A percentile compares a stretch with the other conserved stretches of the same genome.
Conservation (phyloP, 306 rosid genomes). For the Amphicarpaea edgeworthii region DNA sequence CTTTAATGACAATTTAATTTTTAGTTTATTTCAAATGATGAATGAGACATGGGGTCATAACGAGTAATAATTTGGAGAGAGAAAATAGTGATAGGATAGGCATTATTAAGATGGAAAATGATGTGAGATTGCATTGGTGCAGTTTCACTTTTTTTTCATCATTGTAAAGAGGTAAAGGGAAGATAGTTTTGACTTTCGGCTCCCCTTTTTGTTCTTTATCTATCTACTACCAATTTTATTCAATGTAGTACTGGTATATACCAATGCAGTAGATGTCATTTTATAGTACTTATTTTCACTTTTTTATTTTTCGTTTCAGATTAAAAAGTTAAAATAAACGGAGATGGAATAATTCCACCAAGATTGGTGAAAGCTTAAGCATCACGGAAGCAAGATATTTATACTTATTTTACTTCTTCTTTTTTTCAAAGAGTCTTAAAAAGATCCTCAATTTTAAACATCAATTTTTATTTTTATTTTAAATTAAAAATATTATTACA, state of each 20-base stretch:
- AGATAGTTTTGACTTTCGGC: constrained; percentile 43
- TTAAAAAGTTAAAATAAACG: neutral
- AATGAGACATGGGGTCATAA: no score
- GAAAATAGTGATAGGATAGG: neutral
- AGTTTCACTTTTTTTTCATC: constrained; percentile 29
- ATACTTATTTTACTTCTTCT: neutral
- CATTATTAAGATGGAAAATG: constrained; percentile 29
- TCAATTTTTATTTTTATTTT: no score
- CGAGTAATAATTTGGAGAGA: constrained; percentile 40
- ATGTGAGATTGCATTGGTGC: constrained; percentile 42
- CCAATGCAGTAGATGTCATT: no score
- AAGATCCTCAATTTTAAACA: neutral
- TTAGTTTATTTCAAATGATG: no score
- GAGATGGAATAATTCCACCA: neutral
- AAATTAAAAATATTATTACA: no score
- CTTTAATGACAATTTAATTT: no score
- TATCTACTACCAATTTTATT: neutral
- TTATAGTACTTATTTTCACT: no score
- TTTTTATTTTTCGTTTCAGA: neutral
- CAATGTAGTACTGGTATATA: no score
- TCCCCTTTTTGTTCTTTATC: constrained; percentile 42
- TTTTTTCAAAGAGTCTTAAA: neutral
- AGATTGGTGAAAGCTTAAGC: neutral
- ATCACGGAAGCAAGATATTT: neutral
- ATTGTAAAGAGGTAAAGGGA: neutral